These are phyloP conservation scores for Beta vulgaris DNA, from an alignment of 148 eudicot genomes.

Conservation along the genomic window DNA sequence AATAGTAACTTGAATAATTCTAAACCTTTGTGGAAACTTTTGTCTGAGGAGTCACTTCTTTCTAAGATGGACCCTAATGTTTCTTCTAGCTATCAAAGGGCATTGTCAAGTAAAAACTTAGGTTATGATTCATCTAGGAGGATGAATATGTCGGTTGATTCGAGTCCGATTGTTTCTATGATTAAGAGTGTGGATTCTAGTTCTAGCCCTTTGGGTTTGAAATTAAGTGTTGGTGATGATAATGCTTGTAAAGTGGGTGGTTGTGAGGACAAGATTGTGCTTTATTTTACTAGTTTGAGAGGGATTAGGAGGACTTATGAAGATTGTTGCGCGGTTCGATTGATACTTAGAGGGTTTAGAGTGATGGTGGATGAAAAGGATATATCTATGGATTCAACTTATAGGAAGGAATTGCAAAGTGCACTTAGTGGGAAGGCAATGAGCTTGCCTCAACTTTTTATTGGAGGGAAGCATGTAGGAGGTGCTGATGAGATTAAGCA, in stretches of 20 bases:
- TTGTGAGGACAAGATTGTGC: slow-evolving; percentile 59
- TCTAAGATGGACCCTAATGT: slow-evolving; percentile 77
- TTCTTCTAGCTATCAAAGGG: slow-evolving; percentile 56
- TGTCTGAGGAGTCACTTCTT: slow-evolving; percentile 82
- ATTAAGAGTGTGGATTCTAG: slow-evolving; percentile 24
- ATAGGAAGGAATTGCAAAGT: slow-evolving; percentile 62
- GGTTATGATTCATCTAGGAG: slow-evolving; percentile 27
- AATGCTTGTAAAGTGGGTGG: slow-evolving; percentile 19
- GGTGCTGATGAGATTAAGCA: slow-evolving; percentile 83
- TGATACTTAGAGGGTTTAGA: slow-evolving; percentile 70
- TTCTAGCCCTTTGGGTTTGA: slow-evolving; percentile 18
- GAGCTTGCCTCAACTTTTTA: slow-evolving; percentile 75
- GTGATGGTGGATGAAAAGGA: slow-evolving; percentile 83
- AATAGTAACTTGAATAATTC: too few species aligned
- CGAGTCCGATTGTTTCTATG: slow-evolving; percentile 19
- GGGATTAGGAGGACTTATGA: slow-evolving; percentile 91
- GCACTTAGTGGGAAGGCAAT: slow-evolving; percentile 55
- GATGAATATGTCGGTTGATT: slow-evolving; percentile 19
- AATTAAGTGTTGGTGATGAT: not conserved
- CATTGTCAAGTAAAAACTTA: slow-evolving; percentile 42
- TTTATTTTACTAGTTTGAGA: slow-evolving; percentile 82
- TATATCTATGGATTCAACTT: slow-evolving; percentile 83
- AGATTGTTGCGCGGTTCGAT: slow-evolving; percentile 75
- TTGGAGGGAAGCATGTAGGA: slow-evolving; percentile 70
- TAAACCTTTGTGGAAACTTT: slow-evolving; percentile 91